Base-by-base conservation (phyloP, 2,329 filamentous ascomycete genomes). In the Tolypocladium sp. region DNA sequence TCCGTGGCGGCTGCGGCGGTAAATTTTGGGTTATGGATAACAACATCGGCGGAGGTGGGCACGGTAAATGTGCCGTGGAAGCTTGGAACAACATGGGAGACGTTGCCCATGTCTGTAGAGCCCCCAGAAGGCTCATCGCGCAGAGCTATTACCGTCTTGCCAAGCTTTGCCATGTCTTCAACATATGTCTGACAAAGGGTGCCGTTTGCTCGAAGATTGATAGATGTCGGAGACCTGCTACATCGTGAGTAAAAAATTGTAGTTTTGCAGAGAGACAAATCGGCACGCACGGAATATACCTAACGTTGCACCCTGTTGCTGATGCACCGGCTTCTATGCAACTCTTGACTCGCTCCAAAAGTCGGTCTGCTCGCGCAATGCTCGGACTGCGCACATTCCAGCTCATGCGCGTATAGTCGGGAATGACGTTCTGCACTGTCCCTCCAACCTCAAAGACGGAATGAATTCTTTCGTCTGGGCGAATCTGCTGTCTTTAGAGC, bases 101-200 rank as follows among this genome's bases (percentile, higher is more conserved):
- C 77, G 57, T 82, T 82, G 27, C 79, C 79, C 78, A 80, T 79
- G 66, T 81, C 78, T 0, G 79, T 80, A 0, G 78, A 79, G 12
- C 67, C 70, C 13, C 66, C 65, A 59, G 77, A 66, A 1, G 74
- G 68, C 55, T 75, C 72, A 0, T 75, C 70, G 42, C 73, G 68
- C n/a, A 62, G 61, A n/a, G 64, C 53, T n/a, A 75, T 60, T 15
- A 78, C 67, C 10, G 71, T 73, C 41, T 71, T 70, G 13, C 71
- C 75, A 1, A 74, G 66, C 0, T 62, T 58, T 2, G 66, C 68
- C 79, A 81, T 82, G 49, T 77, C 74, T 6, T 72, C 64, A 20
- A 72, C 69, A 58, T 79, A 82, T 2, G 66, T 64, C 53, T 72
- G 70, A 63, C 78, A 79, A 0, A 82, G 67, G 0, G 74, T 71